Base-by-base conservation (phyloP, 305 asterid genomes). In the Fraxinus angustifolia region DNA sequence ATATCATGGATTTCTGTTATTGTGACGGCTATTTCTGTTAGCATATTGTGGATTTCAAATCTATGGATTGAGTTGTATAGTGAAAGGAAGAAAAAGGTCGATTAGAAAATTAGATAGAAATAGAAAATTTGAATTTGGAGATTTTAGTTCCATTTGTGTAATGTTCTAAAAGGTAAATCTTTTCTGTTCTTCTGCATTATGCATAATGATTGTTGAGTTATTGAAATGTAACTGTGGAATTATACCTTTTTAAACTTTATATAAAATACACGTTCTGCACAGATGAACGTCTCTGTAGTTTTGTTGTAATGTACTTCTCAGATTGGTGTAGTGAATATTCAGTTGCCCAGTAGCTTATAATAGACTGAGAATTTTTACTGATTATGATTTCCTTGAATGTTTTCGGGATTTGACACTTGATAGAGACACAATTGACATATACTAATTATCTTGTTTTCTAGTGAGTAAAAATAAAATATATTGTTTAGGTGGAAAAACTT, bases 1-100 rank as follows among this genome's bases (percentile, higher is more conserved):
- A 58, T 93, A 84, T 92, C 98, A 3, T 96, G 99, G 99, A 81
- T 94, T 70, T 16, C 86, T 33, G 96, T 96, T 14, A 91, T 96
- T 26, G 81, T 84, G 16, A 83, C 42, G 76, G 98, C 99, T 0
- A 96, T 94, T 80, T 89, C 93, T 33, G 97, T 91, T 76, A 94
- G 99, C 84, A 84, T 91, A 62, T 35, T 92, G 88, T 96, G 98
- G 99, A 81, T 96, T 83, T 74, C 86, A 3, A 96, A 96, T 85
- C 93, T 86, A 77, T 96, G 97, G 98, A 65, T 87, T 71, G 90
- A 88, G 65, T 84, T 93, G 87, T 94, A 84, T 79, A 85, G 86
- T 34, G 94, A 90, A 81, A 90, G 81, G 85, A 87, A 19, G 80
- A 80, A 79, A 79, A 78, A 76, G 56, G 40, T 42, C 6, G 91